A percentile compares a stretch with the other conserved stretches of the same genome.
These are phyloP conservation scores for Malassezia yamatoensis DNA, from an alignment of 1,284 basidiomycete species.

Conservation along the genomic window DNA sequence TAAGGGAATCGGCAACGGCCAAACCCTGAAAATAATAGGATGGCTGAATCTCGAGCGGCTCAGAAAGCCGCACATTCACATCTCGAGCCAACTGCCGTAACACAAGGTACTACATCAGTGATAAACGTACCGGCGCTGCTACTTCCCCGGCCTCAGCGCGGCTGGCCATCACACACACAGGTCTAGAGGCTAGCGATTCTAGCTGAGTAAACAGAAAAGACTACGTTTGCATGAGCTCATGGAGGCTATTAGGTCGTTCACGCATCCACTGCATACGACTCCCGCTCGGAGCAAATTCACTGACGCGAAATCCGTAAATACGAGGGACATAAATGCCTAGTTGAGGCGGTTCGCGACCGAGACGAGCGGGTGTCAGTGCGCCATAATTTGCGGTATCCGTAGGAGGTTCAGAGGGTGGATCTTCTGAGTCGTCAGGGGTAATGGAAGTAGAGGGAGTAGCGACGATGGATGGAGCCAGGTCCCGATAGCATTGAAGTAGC, in stretches of 20 bases:
- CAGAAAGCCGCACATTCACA: conserved; percentile 37
- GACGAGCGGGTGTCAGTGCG: conserved; percentile 25
- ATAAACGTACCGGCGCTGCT: conserved; percentile 13
- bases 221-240: conserved; percentile 59
- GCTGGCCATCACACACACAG: conserved; percentile 3
- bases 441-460: conserved; percentile 19
- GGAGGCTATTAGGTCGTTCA: conserved; percentile 65
- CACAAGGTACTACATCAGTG: conserved; percentile 19
- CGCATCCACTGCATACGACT: conserved; percentile 95
- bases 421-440: conserved; percentile 4
- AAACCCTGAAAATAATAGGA: background rate
- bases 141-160: conserved; percentile 16
- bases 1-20: background rate
- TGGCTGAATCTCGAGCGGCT: conserved; percentile 19
- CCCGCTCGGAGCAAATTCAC: conserved; percentile 63
- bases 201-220: background rate
- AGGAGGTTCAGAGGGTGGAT: background rate
- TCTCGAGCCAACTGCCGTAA: conserved; percentile 37
- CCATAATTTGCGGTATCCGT: conserved; percentile 4
- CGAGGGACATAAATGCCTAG: conserved; percentile 70
- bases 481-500: conserved; percentile 90
- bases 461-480: conserved; percentile 38
- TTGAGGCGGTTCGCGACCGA: conserved; percentile 29
- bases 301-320: conserved; percentile 70
- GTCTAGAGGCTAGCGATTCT: background rate